Base-by-base conservation (phyloP, 176 grass and related monocot genomes). In the Aegilops longissima region DNA sequence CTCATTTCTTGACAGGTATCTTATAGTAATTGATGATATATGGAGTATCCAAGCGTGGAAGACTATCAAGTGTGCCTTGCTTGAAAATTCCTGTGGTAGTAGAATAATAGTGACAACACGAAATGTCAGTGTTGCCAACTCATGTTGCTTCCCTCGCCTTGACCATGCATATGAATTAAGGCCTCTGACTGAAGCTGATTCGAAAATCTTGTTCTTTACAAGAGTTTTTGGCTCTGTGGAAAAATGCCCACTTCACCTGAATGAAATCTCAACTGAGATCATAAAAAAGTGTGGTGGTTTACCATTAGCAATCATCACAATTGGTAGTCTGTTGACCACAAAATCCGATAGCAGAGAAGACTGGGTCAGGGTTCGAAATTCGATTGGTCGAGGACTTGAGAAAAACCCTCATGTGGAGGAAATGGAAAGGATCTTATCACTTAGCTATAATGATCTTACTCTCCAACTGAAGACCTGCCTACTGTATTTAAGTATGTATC, bases 11-110 rank as follows among this genome's bases (percentile, higher is more conserved):
- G 27, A 24, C 23, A 82, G 80, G 80, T 82, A 71, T 24, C 36
- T 82, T 64, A 78, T 85, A 8, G 72, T 85, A 65, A n/a, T 78
- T 76, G 83, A 84, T 84, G 82, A 85, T 66, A 63, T 85, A 78
- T 85, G 83, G 83, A 85, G 73, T 27, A 52, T n/a, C 3, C 2
- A 34, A 42, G 70, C 25, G 76, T 85, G 82, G 82, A 39, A 17
- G n/a, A 66, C 18, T 29, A 78, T 85, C 9, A 77, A 78, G 30
- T 49, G 18, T 3, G 72, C 54, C 24, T 78, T 85, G 34, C 14
- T 39, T 59, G 54, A 49, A 4, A 68, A 66, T 85, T 65, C 18
- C 47, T 49, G 73, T 78, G 83, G 72, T 30, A 85, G 83, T 31
- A 77, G 82, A 23, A 78, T 85, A 85, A 8, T 85, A 33, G 42